Evolutionary conservation across 176 grass and related monocot genomes (phyloP).

Genomic region (Oryza coarctata): DNA sequence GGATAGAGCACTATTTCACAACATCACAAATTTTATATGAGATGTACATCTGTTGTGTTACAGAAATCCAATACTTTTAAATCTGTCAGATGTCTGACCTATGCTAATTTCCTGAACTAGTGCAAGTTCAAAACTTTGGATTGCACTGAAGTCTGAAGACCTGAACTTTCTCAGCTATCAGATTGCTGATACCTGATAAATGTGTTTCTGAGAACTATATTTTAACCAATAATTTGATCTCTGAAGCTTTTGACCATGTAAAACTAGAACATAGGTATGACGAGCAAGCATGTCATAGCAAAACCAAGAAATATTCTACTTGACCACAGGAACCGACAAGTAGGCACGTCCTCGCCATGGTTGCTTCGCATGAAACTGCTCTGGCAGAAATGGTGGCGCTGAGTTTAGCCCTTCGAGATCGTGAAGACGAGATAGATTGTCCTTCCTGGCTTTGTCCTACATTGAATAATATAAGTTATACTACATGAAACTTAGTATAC

Average conservation of each 20-base stretch:
- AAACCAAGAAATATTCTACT: not conserved
- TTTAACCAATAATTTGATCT: not conserved
- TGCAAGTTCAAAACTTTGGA: not conserved
- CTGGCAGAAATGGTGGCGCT: not conserved
- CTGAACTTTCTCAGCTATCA: not conserved
- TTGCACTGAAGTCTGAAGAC: not conserved
- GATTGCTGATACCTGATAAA: not conserved
- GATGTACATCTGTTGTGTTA: not conserved
- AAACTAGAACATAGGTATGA: not conserved
- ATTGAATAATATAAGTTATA: conserved; percentile 5
- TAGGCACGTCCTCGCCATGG: conserved; percentile 20
- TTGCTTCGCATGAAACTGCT: conserved; percentile 9
- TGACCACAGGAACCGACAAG: not conserved
- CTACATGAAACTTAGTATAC: not conserved
- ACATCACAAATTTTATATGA: not conserved
- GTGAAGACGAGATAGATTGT: not conserved
- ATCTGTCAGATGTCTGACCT: not conserved
- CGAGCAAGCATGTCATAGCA: not conserved
- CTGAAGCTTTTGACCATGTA: not conserved
- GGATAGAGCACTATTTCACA: not conserved
- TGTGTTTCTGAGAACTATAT: not conserved
- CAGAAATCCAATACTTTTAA: not conserved
- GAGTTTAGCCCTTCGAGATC: not conserved
- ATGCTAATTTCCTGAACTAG: not conserved
- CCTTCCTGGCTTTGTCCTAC: conserved; percentile 15